phyloP scores from a whole-genome alignment of 2,329 filamentous ascomycete species.

The Aotearoamyces nothofagi region DNA sequence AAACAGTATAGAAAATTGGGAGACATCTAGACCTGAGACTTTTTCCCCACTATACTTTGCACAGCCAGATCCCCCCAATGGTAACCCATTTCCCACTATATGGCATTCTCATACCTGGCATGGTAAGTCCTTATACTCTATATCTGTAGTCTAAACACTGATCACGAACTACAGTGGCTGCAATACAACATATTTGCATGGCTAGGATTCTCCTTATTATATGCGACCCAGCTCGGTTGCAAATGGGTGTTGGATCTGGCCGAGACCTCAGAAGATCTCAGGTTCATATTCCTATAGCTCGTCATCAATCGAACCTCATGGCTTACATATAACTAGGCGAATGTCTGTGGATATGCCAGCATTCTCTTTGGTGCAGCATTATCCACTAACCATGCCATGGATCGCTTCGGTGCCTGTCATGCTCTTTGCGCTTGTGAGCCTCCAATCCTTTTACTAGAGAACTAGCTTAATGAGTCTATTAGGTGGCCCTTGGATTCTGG shows the following conservation, averaged over 20 bases:
- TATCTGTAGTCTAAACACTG: background rate
- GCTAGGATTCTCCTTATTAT: conserved; percentile 1
- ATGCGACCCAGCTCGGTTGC: background rate
- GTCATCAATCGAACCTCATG: background rate
- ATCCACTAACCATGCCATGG: conserved; percentile 1
- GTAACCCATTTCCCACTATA: conserved; percentile 1
- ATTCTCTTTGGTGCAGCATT: conserved; percentile 2
- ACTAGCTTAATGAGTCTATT: background rate
- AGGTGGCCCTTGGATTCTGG: conserved; percentile 1
- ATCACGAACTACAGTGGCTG: background rate
- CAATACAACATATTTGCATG: conserved; percentile 2
- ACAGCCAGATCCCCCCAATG: background rate
- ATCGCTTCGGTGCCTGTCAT: conserved; percentile 1
- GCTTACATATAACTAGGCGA: background rate
- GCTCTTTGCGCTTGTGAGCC: conserved; percentile 2
- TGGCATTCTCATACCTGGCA: conserved; percentile 2
- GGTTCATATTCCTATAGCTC: background rate
- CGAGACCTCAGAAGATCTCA: background rate
- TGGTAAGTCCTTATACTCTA: conserved; percentile 1
- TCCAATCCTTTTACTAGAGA: no score
- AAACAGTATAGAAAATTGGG: conserved; percentile 1
- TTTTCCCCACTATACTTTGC: conserved; percentile 2
- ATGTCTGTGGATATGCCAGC: background rate
- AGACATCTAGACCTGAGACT: background rate
- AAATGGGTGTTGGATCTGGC: background rate